A percentile compares a stretch with the other conserved stretches of the same genome.
Conservation (phyloP, 495 filamentous ascomycete species). For the Hypoxylon perforatum region DNA sequence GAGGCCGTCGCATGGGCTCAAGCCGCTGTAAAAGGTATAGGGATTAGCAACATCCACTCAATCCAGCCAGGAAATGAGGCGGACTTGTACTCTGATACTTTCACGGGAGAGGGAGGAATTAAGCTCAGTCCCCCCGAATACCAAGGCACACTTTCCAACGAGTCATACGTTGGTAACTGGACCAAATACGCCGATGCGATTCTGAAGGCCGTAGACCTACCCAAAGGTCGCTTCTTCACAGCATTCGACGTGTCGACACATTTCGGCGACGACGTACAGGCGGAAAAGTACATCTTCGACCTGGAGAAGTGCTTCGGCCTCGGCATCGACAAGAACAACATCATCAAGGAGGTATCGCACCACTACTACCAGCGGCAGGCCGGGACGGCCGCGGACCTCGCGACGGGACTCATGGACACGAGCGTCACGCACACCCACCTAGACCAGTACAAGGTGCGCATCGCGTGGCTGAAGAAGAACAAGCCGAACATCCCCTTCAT, state of each 20-base stretch:
- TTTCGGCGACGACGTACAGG: constrained; percentile 19
- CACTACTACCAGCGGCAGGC: constrained; percentile 45
- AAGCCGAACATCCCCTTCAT: constrained; percentile 38
- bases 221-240: constrained; percentile 38
- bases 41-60: constrained; percentile 41
- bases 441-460: constrained; percentile 34
- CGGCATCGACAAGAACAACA: constrained; percentile 38
- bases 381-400: constrained; percentile 37
- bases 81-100: constrained; percentile 39
- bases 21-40: constrained; percentile 37
- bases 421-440: constrained; percentile 35
- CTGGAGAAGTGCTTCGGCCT: constrained; percentile 43
- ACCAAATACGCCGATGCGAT: constrained; percentile 41
- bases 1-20: constrained; percentile 43
- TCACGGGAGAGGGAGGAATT: constrained; percentile 36
- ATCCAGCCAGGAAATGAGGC: constrained; percentile 47
- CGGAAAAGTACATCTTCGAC: constrained; percentile 34
- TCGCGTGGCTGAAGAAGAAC: constrained; percentile 39
- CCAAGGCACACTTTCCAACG: constrained; percentile 41
- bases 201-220: constrained; percentile 22
- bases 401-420: constrained; percentile 37
- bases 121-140: constrained; percentile 43
- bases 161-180: constrained; percentile 46
- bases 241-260: constrained; percentile 44
- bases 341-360: constrained; percentile 43